Evolutionary conservation across 163 green algal species (phyloP), one percentile per base, ranked within the genome.

Genomic region (Smithsoniella earleae): DNA sequence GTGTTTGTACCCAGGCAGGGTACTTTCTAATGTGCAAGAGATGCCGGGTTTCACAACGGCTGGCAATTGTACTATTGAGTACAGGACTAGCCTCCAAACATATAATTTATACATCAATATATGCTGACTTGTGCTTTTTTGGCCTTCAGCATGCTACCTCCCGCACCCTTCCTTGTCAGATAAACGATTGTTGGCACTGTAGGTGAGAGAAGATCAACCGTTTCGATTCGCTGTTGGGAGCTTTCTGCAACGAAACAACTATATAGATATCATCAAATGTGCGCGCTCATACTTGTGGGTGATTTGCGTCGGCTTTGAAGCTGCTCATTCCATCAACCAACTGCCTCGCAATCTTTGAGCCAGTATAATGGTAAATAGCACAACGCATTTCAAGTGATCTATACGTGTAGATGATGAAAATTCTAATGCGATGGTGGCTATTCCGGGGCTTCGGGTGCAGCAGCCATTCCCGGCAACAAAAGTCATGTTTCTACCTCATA

Each of bases 231-330:
- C 58, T 13, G 58, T 69, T 5, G 25, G 58, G 5, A 69, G 58
- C 58, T 69, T 69, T 34, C 38, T 69, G 10, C 58, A 69, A 13
- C 38, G 34, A 30, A 33, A 69, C 8, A 69, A 69, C 25, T 69
- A 69, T 69, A 36, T 69, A 3, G 58, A 69, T 34, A 34, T 69
- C 58, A 45, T 69, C 34, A 36, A 69, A 43, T 69, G 58, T 69
- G 58, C 58, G 58, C 25, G 25, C 10, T 34, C 52, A 28, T 20
- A 65, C 52, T 65, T 28, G 10, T 0, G 18, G 52, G 10, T 20
- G 10, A 13, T 65, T 20, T 20, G 18, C 0, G 52, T 13, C 22
- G 16, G 8, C 10, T 13, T 22, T 49, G 40, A 49, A 49, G 40
- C 10, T 13, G 40, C 10, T 49, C 10, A 49, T 49, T 13, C 40